These are phyloP conservation scores for Tritrichomonas musculus DNA, from an alignment of 208 protist species.

Conservation along the genomic window DNA sequence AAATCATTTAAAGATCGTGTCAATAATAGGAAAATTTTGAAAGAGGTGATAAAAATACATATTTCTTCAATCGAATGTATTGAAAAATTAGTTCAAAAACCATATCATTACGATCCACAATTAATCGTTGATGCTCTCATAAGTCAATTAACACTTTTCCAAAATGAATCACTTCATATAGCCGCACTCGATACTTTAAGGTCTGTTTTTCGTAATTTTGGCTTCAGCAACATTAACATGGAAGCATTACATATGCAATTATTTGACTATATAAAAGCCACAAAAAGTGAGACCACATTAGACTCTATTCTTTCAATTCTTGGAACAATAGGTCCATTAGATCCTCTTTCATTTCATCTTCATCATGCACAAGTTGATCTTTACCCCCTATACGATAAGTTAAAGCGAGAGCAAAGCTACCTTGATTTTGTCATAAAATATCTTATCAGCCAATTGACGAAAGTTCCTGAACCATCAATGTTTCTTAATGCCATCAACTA, in stretches of 20 bases:
- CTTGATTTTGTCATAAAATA: not conserved
- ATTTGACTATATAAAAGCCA: not conserved
- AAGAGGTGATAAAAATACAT: not conserved
- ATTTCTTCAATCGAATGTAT: not conserved
- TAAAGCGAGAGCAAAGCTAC: not conserved
- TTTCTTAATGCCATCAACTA: not conserved
- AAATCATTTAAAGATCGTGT: not conserved
- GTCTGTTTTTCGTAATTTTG: not conserved
- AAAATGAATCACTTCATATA: not conserved
- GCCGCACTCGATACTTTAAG: not conserved
- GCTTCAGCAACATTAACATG: not conserved
- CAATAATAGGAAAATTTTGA: not conserved
- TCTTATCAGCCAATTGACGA: not conserved
- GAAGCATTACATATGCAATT: not conserved
- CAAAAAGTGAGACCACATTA: not conserved
- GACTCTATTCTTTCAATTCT: not conserved
- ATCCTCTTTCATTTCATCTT: not conserved
- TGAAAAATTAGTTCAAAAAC: not conserved
- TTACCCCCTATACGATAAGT: not conserved
- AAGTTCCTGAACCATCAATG: not conserved
- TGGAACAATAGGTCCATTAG: not conserved
- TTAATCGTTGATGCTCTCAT: not conserved
- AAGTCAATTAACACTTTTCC: not conserved
- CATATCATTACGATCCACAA: not conserved
- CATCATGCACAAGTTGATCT: not conserved